phyloP scores from a whole-genome alignment of 2,329 filamentous ascomycete genomes.

The Colletotrichum musae region DNA sequence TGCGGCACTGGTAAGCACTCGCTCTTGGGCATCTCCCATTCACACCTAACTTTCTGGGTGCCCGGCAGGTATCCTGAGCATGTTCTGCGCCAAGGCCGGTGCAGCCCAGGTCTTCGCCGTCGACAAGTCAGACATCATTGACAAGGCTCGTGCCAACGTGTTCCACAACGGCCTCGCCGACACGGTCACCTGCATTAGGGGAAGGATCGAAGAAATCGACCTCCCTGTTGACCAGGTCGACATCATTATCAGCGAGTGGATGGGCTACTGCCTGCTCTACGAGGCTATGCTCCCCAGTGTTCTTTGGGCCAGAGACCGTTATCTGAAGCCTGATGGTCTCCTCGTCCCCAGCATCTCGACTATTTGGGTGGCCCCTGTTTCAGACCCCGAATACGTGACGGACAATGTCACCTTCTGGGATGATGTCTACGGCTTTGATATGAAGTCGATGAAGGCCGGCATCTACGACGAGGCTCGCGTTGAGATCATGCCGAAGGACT shows the following conservation, averaged over 20 bases:
- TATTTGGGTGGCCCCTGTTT: conserved; percentile 85
- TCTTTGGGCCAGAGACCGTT: conserved; percentile 88
- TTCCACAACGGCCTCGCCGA: conserved; percentile 83
- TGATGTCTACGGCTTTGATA: conserved; percentile 94
- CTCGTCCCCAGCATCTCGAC: conserved; percentile 90
- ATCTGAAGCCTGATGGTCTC: conserved; percentile 83
- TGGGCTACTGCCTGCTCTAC: conserved; percentile 94
- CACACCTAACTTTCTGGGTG: background rate
- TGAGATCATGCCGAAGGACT: conserved; percentile 75
- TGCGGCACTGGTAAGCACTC: conserved; percentile 75
- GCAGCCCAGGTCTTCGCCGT: conserved; percentile 90
- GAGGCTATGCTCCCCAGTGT: conserved; percentile 97
- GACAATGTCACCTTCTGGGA: conserved; percentile 90
- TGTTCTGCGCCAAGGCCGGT: conserved; percentile 94
- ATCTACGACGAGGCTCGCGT: conserved; percentile 88
- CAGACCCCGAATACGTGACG: conserved; percentile 82
- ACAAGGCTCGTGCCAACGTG: conserved; percentile 88
- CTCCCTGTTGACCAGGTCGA: conserved; percentile 87
- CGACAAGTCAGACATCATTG: conserved; percentile 91
- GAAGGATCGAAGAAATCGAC: conserved; percentile 89
- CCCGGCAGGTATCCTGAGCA: conserved; percentile 81
- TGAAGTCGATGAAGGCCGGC: conserved; percentile 88
- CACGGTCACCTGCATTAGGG: conserved; percentile 83
- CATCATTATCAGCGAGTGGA: conserved; percentile 97
- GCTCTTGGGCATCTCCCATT: background rate